These are phyloP conservation scores for Beauveria sp. DNA, from an alignment of 2,329 filamentous ascomycete genomes.

Conservation along the genomic window DNA sequence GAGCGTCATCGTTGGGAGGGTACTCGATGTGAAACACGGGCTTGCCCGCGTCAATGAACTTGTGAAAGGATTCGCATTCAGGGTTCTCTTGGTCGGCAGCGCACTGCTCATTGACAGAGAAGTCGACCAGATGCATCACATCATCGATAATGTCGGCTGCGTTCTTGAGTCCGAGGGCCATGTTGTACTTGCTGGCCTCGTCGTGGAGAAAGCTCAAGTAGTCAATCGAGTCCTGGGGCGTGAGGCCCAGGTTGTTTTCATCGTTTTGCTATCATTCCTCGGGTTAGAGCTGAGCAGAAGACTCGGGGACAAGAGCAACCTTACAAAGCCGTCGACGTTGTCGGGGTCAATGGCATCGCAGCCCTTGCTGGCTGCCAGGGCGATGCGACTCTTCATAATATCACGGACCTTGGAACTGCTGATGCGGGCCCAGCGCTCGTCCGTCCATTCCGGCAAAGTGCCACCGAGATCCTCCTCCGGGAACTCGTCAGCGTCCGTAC, in stretches of 20 bases:
- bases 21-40: conserved; percentile 72
- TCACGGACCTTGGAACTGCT: conserved; percentile 48
- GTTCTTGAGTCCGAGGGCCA: conserved; percentile 64
- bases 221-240: conserved; percentile 44
- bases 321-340: conserved; percentile 59
- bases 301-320: conserved; percentile 16
- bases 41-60: conserved; percentile 53
- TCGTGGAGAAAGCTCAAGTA: conserved; percentile 54
- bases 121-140: conserved; percentile 46
- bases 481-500: conserved; percentile 51
- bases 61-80: conserved; percentile 51
- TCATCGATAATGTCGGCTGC: conserved; percentile 49
- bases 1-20: conserved; percentile 31
- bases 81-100: conserved; percentile 48
- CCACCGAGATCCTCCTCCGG: conserved; percentile 47
- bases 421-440: conserved; percentile 60
- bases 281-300: background rate
- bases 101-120: conserved; percentile 65
- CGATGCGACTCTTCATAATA: conserved; percentile 56
- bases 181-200: conserved; percentile 42
- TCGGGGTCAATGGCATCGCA: conserved; percentile 65
- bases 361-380: conserved; percentile 51
- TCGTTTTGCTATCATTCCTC: conserved; percentile 35
- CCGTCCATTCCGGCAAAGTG: conserved; percentile 53
- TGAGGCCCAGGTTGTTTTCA: conserved; percentile 54